Evolutionary conservation across 441 rosid genomes (phyloP).

Genomic region (Corymbia citriodora): DNA sequence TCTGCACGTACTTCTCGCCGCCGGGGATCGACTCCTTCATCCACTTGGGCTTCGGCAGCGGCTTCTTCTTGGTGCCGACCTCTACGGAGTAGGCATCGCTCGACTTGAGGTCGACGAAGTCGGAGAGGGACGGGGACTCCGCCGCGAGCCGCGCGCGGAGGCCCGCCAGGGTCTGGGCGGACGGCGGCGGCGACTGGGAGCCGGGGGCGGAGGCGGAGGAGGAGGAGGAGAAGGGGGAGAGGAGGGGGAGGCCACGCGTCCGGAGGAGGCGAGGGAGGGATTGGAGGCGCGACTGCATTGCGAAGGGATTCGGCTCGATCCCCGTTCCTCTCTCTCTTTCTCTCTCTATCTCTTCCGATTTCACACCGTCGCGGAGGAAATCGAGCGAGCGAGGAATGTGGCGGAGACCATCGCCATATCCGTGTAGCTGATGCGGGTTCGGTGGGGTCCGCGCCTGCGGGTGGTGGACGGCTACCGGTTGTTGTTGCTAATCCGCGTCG

Average conservation of each 20-base stretch:
- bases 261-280: slow-evolving; percentile 27
- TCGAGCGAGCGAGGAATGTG: neutral
- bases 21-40: slow-evolving; percentile 92
- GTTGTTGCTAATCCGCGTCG: neutral
- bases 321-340: neutral
- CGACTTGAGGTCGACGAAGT: slow-evolving; percentile 47
- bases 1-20: slow-evolving; percentile 93
- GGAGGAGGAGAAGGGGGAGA: slow-evolving; percentile 30
- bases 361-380: neutral
- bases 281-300: slow-evolving; percentile 31
- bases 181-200: slow-evolving; percentile 16
- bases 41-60: slow-evolving; percentile 97
- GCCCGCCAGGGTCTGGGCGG: slow-evolving; percentile 50
- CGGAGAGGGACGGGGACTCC: slow-evolving; percentile 60
- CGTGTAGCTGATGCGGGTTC: neutral
- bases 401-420: neutral
- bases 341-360: neutral
- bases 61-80: slow-evolving; percentile 94
- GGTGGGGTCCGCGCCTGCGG: neutral
- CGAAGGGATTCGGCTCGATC: neutral
- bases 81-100: slow-evolving; percentile 64
- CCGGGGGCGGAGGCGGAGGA: slow-evolving; percentile 9
- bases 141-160: slow-evolving; percentile 81
- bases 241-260: slow-evolving; percentile 17
- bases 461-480: neutral